Evolutionary conservation across 768 basidiomycete species (phyloP).

Genomic region (Naganishia randhawae): DNA sequence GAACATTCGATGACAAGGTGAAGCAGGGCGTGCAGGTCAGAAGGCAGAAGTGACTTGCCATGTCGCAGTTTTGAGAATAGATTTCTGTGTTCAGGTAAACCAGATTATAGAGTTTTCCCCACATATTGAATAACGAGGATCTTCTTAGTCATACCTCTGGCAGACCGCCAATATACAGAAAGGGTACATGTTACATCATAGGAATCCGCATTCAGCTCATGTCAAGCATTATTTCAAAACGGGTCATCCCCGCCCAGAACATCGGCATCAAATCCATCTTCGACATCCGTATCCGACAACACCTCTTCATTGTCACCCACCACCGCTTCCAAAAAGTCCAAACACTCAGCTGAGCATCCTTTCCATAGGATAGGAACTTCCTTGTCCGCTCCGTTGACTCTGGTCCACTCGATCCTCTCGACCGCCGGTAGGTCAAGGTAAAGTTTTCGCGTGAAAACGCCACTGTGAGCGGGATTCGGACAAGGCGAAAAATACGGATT

Average conservation of each 20-base stretch:
- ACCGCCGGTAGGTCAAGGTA: slow-evolving; percentile 42
- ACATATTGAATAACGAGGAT: too few species aligned
- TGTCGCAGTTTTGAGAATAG: too few species aligned
- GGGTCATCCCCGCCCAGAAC: slow-evolving; percentile 23
- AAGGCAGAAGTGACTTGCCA: background rate
- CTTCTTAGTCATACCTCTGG: too few species aligned
- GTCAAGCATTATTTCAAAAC: background rate
- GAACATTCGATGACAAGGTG: background rate
- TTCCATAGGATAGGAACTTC: slow-evolving; percentile 40
- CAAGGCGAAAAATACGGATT: slow-evolving; percentile 47
- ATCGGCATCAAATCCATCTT: slow-evolving; percentile 25
- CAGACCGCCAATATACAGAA: too few species aligned
- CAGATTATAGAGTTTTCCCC: too few species aligned
- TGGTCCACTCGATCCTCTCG: slow-evolving; percentile 44
- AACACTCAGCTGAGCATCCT: slow-evolving; percentile 46
- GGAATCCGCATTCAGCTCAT: too few species aligned
- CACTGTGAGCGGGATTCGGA: slow-evolving; percentile 40
- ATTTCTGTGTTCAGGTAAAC: too few species aligned
- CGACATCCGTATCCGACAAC: slow-evolving; percentile 29
- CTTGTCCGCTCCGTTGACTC: slow-evolving; percentile 33
- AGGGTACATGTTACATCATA: too few species aligned
- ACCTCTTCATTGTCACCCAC: slow-evolving; percentile 28
- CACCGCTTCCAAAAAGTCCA: slow-evolving; percentile 41
- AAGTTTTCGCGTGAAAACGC: slow-evolving; percentile 32
- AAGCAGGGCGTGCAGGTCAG: background rate